Evolutionary conservation across 805 yeast genomes (phyloP), one percentile per base, ranked within the genome.

Genomic region (Candida anglica): DNA sequence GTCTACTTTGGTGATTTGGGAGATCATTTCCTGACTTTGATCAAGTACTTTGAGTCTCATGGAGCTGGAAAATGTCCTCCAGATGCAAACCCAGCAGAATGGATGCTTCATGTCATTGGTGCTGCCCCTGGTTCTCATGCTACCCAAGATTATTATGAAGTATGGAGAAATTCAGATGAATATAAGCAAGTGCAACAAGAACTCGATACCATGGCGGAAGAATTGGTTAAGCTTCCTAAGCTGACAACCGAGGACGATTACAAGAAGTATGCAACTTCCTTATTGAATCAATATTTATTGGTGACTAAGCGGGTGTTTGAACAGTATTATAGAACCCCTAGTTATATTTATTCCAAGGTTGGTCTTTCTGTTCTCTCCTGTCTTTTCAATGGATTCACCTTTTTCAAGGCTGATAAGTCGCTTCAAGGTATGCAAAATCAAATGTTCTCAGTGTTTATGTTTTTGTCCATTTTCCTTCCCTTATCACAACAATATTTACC

Each of bases 1-100:
- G 84, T 79, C 23, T 83, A 82, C 58, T 82, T 81, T 54, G 91
- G 89, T 41, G 84, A 80, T 32, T 61, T 80, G 40, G 89, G 91
- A 36, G 56, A 69, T 21, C 72, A 78, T 45, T 78, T 75, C 46
- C 28, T 27, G 14, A 67, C 75, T 3, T 65, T 82, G 63, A 79
- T 81, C 37, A 58, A 73, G 33, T 82, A 82, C 52, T 81, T 83
- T 48, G 87, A 82, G 54, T 52, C 54, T 4, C 56, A 81, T 43
- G 88, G 87, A 34, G 76, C 88, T 28, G 71, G 68, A 16, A 63
- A 65, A 36, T 83, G 89, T 62, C 87, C 89, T 15, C 61, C 68
- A 6, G 67, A 68, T 27, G 87, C 86, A 4, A 84, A 84, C 44
- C 91, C 91, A 19, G 91, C 89, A 64, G 34, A 58, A 38, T 50